These are phyloP conservation scores for Solanum pinnatisectum DNA, from an alignment of 257 asterid species.

Conservation along the genomic window DNA sequence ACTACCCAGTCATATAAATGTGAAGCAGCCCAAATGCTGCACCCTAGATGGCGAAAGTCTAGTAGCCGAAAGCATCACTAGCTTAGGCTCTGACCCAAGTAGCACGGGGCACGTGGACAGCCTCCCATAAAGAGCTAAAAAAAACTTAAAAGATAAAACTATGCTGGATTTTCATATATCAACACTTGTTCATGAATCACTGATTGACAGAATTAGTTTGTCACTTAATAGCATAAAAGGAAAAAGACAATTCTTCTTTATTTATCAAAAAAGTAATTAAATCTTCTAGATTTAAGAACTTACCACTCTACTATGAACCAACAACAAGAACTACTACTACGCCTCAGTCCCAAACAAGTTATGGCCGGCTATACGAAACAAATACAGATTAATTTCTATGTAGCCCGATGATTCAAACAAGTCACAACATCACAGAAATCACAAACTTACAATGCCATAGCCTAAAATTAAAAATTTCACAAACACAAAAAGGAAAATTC, in stretches of 20 bases:
- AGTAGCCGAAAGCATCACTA: neutral
- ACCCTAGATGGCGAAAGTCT: neutral
- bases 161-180: neutral
- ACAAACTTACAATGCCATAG: neutral
- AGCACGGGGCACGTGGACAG: neutral
- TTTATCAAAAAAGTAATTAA: neutral
- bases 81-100: neutral
- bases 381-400: neutral
- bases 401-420: neutral
- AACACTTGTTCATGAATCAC: neutral
- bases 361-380: neutral
- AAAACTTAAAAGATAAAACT: neutral
- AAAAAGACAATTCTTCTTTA: neutral
- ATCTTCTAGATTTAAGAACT: neutral
- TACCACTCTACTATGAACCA: neutral
- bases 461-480: neutral
- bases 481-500: neutral
- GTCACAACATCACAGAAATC: neutral
- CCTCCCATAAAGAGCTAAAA: neutral
- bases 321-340: neutral
- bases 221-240: neutral
- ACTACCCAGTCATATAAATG: neutral
- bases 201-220: neutral
- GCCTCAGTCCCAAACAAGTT: neutral
- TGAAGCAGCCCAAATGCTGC: neutral